Evolutionary conservation across 352 stramenopile genomes (phyloP).

Genomic region (Pseudoperonospora humuli): DNA sequence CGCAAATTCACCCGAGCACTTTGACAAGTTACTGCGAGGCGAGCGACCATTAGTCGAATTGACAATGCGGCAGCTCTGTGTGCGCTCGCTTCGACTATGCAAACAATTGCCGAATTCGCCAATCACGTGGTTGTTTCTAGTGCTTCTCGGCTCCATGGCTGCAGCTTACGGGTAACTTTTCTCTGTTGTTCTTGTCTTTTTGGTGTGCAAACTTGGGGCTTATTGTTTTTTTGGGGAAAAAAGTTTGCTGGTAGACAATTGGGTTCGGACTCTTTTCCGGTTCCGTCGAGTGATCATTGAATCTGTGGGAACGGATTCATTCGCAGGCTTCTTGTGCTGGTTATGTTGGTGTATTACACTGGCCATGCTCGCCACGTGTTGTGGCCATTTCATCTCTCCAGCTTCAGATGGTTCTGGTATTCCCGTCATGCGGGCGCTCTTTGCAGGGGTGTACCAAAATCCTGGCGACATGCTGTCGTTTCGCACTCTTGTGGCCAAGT

Average conservation of each 20-base stretch:
- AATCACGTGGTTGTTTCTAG: conserved; percentile 76
- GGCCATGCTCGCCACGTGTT: conserved; percentile 48
- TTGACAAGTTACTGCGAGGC: conserved; percentile 56
- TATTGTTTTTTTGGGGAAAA: not conserved
- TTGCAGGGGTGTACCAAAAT: conserved; percentile 75
- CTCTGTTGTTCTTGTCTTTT: too few relatives aligned
- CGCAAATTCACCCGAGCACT: conserved; percentile 61
- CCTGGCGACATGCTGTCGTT: conserved; percentile 67
- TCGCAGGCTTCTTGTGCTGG: conserved; percentile 62
- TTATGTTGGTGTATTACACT: conserved; percentile 48
- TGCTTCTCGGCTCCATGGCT: conserved; percentile 48
- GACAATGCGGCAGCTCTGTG: conserved; percentile 62
- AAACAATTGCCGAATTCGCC: conserved; percentile 79
- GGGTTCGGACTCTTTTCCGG: conserved; percentile 59
- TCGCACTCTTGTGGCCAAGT: conserved; percentile 62
- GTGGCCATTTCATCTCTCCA: conserved; percentile 50
- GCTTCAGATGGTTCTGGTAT: conserved; percentile 73
- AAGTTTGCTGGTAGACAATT: conserved; percentile 68
- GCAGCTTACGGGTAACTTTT: conserved; percentile 53
- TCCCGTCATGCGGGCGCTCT: conserved; percentile 75
- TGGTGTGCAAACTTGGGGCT: not conserved
- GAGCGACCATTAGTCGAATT: conserved; percentile 47
- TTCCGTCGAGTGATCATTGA: conserved; percentile 49
- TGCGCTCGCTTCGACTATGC: conserved; percentile 58
- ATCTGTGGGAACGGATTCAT: conserved; percentile 46